Evolutionary conservation across 345 rosid species (phyloP).

Genomic region (Luvunga scandens): DNA sequence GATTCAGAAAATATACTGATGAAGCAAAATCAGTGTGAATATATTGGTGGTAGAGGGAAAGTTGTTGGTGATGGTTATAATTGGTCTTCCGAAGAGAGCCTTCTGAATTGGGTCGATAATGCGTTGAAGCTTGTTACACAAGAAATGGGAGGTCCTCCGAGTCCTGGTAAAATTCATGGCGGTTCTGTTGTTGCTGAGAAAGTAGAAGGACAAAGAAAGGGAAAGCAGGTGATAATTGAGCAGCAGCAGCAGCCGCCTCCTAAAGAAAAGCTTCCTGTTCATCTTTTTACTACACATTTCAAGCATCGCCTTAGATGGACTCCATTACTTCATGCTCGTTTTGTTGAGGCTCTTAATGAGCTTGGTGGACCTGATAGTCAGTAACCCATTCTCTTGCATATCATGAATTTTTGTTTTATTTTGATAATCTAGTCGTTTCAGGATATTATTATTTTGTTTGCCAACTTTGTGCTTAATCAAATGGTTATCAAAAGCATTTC

Average conservation of each 20-base stretch:
- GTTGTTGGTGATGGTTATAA: background rate
- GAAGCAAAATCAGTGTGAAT: background rate
- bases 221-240: background rate
- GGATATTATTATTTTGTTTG: background rate
- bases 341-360: constrained; percentile 14
- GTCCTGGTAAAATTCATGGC: background rate
- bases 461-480: background rate
- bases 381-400: constrained; percentile 8
- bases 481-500: background rate
- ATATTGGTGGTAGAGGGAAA: background rate
- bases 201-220: background rate
- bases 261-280: background rate
- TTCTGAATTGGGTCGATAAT: background rate
- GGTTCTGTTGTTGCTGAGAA: background rate
- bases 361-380: constrained; percentile 34
- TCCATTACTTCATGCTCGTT: constrained; percentile 10
- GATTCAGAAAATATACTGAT: background rate
- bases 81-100: background rate
- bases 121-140: constrained; percentile 13
- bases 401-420: background rate
- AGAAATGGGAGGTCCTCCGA: constrained; percentile 13
- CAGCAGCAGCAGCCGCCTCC: background rate
- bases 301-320: constrained; percentile 25
- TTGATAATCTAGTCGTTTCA: background rate
- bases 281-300: background rate